Base-by-base conservation (phyloP, 176 grass and related monocot species). In the Oryza longistaminata region DNA sequence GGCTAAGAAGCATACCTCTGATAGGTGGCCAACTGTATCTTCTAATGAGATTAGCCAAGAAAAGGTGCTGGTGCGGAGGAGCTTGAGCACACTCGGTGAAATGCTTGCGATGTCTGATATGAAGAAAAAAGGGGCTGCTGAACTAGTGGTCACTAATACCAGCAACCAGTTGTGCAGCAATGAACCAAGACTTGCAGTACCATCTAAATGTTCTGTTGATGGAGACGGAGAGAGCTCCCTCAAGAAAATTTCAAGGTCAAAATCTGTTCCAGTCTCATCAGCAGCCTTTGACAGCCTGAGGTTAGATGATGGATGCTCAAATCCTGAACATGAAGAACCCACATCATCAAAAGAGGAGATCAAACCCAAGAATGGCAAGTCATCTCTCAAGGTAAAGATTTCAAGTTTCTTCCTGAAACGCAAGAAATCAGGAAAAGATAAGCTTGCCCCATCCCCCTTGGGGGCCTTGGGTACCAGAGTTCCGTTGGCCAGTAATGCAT, bases 61-160 rank as follows among this genome's bases (percentile, higher is more conserved):
- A 85, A 87, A 91, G 71, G 66, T 91, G 60, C 34, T 35, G 24
- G 67, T 92, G 64, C 88, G 64, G 16, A 96, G 97, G 87, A 96
- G 92, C 88, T 91, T 93, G 22, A 96, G 93, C 83, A 96, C 93
- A 73, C 91, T 99, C 25, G 97, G 93, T 72, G 97, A 99, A 85
- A 94, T 99, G 93, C 93, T 99, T 83, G 82, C 97, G 14, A 89
- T 94, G 86, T 66, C 90, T 81, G 90, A 92, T 70, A 84, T 91
- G 70, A 99, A 91, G 71, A 99, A 90, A 91, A 88, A 94, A 87
- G 81, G 75, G 43, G 31, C 31, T 44, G 22, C 52, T 70, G 81
- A 91, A 76, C 81, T 64, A 75, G 66, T 34, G 24, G 34, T 66
- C 66, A 31, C 42, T 53, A 66, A 76, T 53, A 26, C 25, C 60